A percentile compares a stretch with the other conserved stretches of the same genome.
phyloP scores from a whole-genome alignment of 2,329 filamentous ascomycete genomes.

The Penicillium sp. region DNA sequence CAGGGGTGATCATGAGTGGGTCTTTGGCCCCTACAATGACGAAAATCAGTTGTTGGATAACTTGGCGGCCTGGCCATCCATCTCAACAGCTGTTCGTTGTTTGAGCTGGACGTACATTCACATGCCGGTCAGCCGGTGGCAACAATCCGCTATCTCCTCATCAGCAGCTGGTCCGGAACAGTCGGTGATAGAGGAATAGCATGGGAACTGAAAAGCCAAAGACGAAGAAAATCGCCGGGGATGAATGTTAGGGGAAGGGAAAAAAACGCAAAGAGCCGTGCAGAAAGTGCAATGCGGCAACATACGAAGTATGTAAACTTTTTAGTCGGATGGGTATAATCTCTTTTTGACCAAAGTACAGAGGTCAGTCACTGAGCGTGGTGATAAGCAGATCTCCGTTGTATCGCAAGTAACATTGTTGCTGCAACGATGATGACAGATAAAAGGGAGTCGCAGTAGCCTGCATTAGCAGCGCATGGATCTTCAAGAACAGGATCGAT shows the following conservation, averaged over 20 bases:
- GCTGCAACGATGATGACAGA: background rate
- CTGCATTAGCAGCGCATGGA: constrained; percentile 12
- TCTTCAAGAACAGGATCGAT: background rate
- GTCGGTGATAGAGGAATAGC: too few relatives aligned
- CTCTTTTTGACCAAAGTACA: background rate
- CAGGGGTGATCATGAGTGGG: constrained; percentile 11
- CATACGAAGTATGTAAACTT: too few relatives aligned
- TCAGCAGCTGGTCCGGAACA: too few relatives aligned
- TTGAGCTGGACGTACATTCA: background rate
- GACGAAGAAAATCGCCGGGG: too few relatives aligned
- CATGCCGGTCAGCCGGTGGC: background rate
- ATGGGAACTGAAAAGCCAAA: too few relatives aligned
- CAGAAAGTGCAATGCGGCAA: too few relatives aligned
- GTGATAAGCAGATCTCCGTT: too few relatives aligned
- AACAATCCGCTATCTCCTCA: background rate
- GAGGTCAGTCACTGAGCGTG: too few relatives aligned
- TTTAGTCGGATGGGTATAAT: too few relatives aligned
- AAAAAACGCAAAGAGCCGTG: too few relatives aligned
- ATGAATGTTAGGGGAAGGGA: too few relatives aligned
- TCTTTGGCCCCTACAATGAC: constrained; percentile 3
- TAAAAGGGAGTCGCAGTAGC: constrained; percentile 13
- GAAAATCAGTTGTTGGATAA: constrained; percentile 6
- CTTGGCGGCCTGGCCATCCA: background rate
- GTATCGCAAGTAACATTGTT: background rate
- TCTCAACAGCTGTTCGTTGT: too few relatives aligned